Evolutionary conservation across 371 early-diverging fungal species (phyloP).

Genomic region (Umbelopsis sp.): DNA sequence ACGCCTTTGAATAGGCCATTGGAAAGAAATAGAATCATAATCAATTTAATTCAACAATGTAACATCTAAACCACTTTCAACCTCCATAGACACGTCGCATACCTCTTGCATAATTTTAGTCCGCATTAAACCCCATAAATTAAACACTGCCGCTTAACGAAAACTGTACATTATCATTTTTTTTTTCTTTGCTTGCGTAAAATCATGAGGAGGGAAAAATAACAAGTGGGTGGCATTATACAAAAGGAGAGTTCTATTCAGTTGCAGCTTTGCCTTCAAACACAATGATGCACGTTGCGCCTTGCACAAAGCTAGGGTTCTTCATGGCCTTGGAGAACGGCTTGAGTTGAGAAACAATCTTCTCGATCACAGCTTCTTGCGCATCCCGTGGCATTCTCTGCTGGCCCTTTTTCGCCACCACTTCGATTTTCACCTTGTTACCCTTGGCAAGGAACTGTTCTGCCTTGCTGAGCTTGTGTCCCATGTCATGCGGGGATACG

Average conservation of each 20-base stretch:
- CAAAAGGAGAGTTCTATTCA: not conserved
- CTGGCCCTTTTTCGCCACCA: conserved; percentile 57
- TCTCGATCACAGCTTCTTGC: conserved; percentile 29
- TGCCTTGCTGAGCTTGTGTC: conserved; percentile 57
- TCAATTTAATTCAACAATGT: no score
- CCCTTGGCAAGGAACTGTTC: conserved; percentile 62
- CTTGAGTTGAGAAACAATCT: conserved; percentile 16
- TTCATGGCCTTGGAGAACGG: conserved; percentile 8
- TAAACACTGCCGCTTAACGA: no score
- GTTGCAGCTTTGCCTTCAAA: conserved; percentile 10
- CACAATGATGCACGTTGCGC: conserved; percentile 7
- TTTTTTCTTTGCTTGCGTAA: no score
- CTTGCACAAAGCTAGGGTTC: conserved; percentile 9
- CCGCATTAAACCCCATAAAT: no score
- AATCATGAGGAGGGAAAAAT: no score
- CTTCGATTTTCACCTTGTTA: conserved; percentile 58
- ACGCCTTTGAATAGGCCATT: conserved; percentile 2
- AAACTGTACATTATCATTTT: not conserved
- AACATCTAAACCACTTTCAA: no score
- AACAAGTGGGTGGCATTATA: not conserved
- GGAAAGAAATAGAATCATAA: no score
- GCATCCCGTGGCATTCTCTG: conserved; percentile 27
- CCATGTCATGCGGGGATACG: conserved; percentile 59
- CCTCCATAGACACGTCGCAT: not conserved
- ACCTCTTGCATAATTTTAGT: no score